Evolutionary conservation across 2,329 filamentous ascomycete genomes (phyloP), one percentile per base, ranked within the genome.

Genomic region (Nigrospora osmanthi): DNA sequence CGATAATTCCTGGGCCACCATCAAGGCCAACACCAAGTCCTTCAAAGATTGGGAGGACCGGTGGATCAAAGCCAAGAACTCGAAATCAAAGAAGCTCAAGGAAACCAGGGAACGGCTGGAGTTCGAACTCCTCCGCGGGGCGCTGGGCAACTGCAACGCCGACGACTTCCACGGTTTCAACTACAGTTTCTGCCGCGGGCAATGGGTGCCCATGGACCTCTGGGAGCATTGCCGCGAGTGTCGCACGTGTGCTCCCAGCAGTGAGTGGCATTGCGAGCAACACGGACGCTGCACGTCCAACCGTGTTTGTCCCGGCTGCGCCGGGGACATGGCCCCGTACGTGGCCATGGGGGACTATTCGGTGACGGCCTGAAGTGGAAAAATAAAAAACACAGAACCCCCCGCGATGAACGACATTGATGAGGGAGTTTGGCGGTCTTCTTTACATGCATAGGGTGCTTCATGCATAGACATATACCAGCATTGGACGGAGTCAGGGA

Each of bases 211-310:
- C 10, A 49, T 52, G 33, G 52, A 60, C 23, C 45, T 48, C 35
- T 59, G 55, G 55, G 49, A 60, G 13, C 60, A 63, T 40, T 63
- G 60, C 45, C 49, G 56, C 34, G 58, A 63, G 51, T 63, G 60
- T 40, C 54, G 54, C 15, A 31, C 49, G 41, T 63, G 60, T 41
- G 53, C 55, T 17, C 48, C 58, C 16, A 59, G 49, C 40, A 47
- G 33, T 14, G 59, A 63, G 38, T 63, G 60, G 60, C 60, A 63
- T 38, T 63, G 60, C 40, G 55, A 57, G 31, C 59, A 61, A 44
- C 60, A 63, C 43, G 53, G 53, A 23, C 55, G 53, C 33, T 63
- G 59, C 35, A 59, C 57, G 13, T 53, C 54, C 15, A 54, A 59
- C 37, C 52, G 55, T n/a, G 48, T 55, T 30, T 63, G 60, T 40